Conservation (phyloP, 2,329 filamentous ascomycete genomes). For the Hymenoscyphus fraxineus region DNA sequence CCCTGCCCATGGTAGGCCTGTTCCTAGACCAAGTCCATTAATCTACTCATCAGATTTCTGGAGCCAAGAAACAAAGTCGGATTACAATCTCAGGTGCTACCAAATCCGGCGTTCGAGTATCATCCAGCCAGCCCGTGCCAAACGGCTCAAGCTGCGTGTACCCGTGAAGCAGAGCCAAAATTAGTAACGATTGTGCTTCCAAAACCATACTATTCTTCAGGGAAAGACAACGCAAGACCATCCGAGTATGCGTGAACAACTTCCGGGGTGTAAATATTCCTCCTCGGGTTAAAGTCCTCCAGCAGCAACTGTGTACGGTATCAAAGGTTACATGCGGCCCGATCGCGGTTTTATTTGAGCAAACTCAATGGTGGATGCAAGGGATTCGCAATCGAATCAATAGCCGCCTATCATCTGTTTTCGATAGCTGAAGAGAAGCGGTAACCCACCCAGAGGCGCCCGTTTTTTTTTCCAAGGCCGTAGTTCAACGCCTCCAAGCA, state of each 20-base stretch:
- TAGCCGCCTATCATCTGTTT: neutral
- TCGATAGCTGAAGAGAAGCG: neutral
- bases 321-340: slow-evolving; percentile 10
- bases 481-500: neutral
- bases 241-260: neutral
- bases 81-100: slow-evolving; percentile 1
- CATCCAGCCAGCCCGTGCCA: neutral
- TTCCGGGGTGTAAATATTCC: neutral
- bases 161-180: neutral
- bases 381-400: neutral
- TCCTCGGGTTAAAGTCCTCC: neutral
- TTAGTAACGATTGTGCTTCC: neutral
- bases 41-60: neutral
- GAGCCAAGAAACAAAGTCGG: neutral
- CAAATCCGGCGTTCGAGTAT: neutral
- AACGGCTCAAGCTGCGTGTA: slow-evolving; percentile 3
- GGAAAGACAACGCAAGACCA: neutral
- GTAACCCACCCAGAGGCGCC: neutral
- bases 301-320: neutral
- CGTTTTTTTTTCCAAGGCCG: neutral
- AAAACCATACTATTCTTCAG: slow-evolving; percentile 7
- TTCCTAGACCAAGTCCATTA: neutral
- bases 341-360: neutral
- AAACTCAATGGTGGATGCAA: neutral
- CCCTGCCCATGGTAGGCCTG: neutral